Evolutionary conservation across 352 stramenopile species (phyloP).

Genomic region (Pythium utonaiense): DNA sequence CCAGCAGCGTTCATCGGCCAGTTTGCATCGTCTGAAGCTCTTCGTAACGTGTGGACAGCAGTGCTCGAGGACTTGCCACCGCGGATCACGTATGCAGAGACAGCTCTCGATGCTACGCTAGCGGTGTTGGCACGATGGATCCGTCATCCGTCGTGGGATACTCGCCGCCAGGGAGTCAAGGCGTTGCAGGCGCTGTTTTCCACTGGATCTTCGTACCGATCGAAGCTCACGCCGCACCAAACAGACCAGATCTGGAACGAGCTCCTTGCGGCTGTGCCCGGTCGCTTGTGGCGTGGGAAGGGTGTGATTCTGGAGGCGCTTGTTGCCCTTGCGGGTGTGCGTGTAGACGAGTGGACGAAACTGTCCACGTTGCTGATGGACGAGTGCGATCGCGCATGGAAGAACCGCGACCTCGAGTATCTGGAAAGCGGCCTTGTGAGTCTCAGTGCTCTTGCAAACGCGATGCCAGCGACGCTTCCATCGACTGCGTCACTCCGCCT

Average conservation of each 20-base stretch:
- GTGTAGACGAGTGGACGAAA: conserved; percentile 19
- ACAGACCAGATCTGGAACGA: conserved; percentile 47
- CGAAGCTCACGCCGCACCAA: conserved; percentile 39
- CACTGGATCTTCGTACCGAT: conserved; percentile 35
- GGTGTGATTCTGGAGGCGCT: conserved; percentile 71
- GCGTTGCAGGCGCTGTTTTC: conserved; percentile 60
- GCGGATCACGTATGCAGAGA: conserved; percentile 45
- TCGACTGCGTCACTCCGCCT: conserved; percentile 24
- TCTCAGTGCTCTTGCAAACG: conserved; percentile 42
- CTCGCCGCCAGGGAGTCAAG: conserved; percentile 58
- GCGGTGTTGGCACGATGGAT: conserved; percentile 43
- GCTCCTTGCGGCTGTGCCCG: conserved; percentile 50
- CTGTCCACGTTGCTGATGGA: conserved; percentile 45
- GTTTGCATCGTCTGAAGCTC: conserved; percentile 43
- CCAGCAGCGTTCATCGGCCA: conserved; percentile 73
- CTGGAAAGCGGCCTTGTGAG: conserved; percentile 61
- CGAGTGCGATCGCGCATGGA: conserved; percentile 61
- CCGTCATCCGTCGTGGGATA: conserved; percentile 73
- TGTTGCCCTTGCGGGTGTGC: conserved; percentile 38
- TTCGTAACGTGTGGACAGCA: conserved; percentile 48
- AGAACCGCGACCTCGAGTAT: conserved; percentile 62
- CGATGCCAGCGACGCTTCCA: conserved; percentile 24
- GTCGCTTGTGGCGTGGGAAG: conserved; percentile 73
- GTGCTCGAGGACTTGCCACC: conserved; percentile 70
- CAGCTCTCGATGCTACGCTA: conserved; percentile 45